These are phyloP conservation scores for Rhizopogon vinicolor DNA, from an alignment of 768 basidiomycete genomes.

Conservation along the genomic window DNA sequence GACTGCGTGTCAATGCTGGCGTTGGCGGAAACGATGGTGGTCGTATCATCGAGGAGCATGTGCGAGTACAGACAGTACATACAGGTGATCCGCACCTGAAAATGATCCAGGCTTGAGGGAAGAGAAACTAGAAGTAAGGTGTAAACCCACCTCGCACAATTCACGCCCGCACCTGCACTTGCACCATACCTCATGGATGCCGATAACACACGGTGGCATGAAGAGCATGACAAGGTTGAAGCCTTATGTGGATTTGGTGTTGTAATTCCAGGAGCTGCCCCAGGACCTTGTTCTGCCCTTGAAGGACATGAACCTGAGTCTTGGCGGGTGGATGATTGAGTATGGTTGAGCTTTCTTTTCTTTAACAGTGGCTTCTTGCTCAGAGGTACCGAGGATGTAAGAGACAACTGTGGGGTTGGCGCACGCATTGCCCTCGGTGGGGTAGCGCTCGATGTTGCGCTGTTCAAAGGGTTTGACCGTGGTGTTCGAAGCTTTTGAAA, in stretches of 20 bases:
- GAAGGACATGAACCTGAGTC: not conserved
- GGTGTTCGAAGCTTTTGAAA: not conserved
- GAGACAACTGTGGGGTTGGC: constrained; percentile 9
- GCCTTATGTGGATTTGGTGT: constrained; percentile 8
- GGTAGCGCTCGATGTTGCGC: not conserved
- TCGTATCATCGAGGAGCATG: constrained; percentile 28
- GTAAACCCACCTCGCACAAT: constrained; percentile 17
- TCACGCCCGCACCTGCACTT: not conserved
- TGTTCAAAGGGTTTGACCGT: not conserved
- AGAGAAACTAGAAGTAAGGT: not conserved
- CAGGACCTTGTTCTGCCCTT: constrained; percentile 10
- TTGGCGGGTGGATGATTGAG: constrained; percentile 1
- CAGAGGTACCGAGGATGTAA: constrained; percentile 4
- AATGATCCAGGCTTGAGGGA: not conserved
- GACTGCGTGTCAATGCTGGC: constrained; percentile 30
- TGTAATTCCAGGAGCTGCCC: constrained; percentile 7
- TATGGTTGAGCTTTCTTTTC: constrained; percentile 18
- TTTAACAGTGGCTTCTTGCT: constrained; percentile 17
- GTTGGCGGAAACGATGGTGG: constrained; percentile 31
- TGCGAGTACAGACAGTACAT: constrained; percentile 33
- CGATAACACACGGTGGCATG: constrained; percentile 25
- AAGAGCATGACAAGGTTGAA: constrained; percentile 21
- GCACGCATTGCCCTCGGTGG: constrained; percentile 11
- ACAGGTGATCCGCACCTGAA: constrained; percentile 28
- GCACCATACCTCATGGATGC: constrained; percentile 12